A percentile compares a stretch with the other conserved stretches of the same genome.
Evolutionary conservation across 305 asterid genomes (phyloP).

Genomic region (Salvia sclarea): DNA sequence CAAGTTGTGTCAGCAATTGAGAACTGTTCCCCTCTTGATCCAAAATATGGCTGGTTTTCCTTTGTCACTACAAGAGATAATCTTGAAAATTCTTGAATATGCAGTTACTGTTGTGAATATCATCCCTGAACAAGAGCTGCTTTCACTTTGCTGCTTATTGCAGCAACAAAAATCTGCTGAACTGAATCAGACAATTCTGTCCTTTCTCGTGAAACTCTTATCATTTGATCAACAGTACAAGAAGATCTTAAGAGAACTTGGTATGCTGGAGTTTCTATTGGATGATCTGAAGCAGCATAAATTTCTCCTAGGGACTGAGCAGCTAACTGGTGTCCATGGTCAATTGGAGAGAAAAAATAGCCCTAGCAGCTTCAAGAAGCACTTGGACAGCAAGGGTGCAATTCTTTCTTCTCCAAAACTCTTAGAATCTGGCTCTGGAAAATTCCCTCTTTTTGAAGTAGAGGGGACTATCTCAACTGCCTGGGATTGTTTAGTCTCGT

Average conservation of each 20-base stretch:
- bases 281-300: constrained; percentile 97
- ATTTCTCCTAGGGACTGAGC: constrained; percentile 74
- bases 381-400: constrained; percentile 73
- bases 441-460: constrained; percentile 73
- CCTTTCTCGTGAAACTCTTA: constrained; percentile 86
- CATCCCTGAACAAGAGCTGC: constrained; percentile 97
- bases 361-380: constrained; percentile 82
- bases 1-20: constrained; percentile 87
- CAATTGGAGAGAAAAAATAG: constrained; percentile 61
- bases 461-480: constrained; percentile 76
- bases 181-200: constrained; percentile 77
- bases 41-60: constrained; percentile 97
- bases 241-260: constrained; percentile 89
- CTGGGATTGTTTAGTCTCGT: constrained; percentile 93
- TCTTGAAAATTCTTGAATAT: constrained; percentile 96
- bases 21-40: constrained; percentile 95
- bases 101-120: constrained; percentile 96
- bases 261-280: constrained; percentile 89
- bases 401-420: constrained; percentile 94
- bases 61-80: constrained; percentile 79
- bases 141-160: constrained; percentile 91
- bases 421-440: constrained; percentile 83
- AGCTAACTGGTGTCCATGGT: constrained; percentile 49
- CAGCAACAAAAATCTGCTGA: constrained; percentile 90
- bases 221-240: constrained; percentile 98